Base-by-base conservation (phyloP, 2,329 filamentous ascomycete genomes). In the Colletotrichum kahawae region DNA sequence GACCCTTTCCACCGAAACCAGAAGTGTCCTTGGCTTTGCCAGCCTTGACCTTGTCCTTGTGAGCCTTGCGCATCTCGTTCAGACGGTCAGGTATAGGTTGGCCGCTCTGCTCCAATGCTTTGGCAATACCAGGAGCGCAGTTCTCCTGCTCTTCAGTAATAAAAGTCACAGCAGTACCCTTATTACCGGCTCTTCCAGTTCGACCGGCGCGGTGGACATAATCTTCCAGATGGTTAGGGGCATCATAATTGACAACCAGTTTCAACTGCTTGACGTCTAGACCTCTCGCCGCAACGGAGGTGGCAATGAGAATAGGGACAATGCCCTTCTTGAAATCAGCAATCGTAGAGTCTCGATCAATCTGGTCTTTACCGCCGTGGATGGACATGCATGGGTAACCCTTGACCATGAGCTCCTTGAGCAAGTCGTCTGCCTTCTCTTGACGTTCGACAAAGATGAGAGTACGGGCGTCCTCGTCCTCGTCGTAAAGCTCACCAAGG, bases 181-280 rank as follows among this genome's bases (percentile, higher is more conserved):
- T 98, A 81, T 98, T 98, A 54, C 97, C 97, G 60, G 97, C 97
- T 82, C 97, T 93, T 13, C 97, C 97, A 9, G 97, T 98, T 79
- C 97, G 95, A 63, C 97, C 97, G 70, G 95, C 95, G 77, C 97
- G 93, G 83, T 98, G 97, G 54, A 98, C 96, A 81, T 98, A 98
- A 82, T 98, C 97, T 85, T 99, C 97, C 76, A 98, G 85, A 85
- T 98, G 96, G 80, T 98, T 98, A 1, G 96, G 96, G 1, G 94
- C 95, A 81, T 98, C 96, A 82, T 95, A 98, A 85, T 98, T 98
- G 85, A 99, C 93, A 69, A 99, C 97, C 36, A 98, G 90, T 84
- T 97, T 98, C 38, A 99, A 89, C 82, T 98, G 95, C 85, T 98
- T 98, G 59, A 99, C 96, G 83, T 99, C 97, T 54, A 99, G 88